Evolutionary conservation across 106 monocot species (phyloP), one percentile per base, ranked within the genome.

Genomic region (Allium sativum): DNA sequence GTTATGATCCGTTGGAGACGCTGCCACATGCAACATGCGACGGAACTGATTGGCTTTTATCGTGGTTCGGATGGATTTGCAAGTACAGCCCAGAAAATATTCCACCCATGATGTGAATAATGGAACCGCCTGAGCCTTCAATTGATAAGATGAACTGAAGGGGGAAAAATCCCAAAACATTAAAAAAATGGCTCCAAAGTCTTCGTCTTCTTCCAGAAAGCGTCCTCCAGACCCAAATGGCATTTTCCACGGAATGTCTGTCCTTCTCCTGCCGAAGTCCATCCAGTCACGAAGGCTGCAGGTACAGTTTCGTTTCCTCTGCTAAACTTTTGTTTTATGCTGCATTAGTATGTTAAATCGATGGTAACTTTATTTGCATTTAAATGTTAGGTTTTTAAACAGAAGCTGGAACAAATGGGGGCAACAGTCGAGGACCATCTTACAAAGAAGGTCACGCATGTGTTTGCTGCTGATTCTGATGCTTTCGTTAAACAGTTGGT

Each of bases 351-450:
- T 20, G 10, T 60, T 42, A 19, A 31, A 31, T 58, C 3, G 18
- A 16, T 21, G 15, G 59, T 13, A n/a, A 14, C 14, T 47, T 15
- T 3, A 8, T 20, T 47, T 20, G 6, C 42, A 12, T 3, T 19
- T 10, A 10, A 21, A 3, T 52, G 13, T 40, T 70, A 93, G 93
- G 71, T 89, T 59, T 93, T 88, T 88, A 78, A 77, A 44, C 75
- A 78, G 40, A 93, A 82, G 69, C 71, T 93, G 62, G 18, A 62
- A 19, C 89, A 93, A 66, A 93, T 83, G 89, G 89, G 93, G 58
- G 82, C 89, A 65, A 53, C 11, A n/a, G 51, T 86, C 68, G 85
- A 81, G 58, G 69, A 82, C 42, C 67, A 18, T 10, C 6, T 86
- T 21, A 71, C 80, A 40, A 72, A 74, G 48, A 73, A 59, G 19